These are phyloP conservation scores for Heterobasidion occidentale DNA, from an alignment of 1,284 basidiomycete genomes.

Conservation along the genomic window DNA sequence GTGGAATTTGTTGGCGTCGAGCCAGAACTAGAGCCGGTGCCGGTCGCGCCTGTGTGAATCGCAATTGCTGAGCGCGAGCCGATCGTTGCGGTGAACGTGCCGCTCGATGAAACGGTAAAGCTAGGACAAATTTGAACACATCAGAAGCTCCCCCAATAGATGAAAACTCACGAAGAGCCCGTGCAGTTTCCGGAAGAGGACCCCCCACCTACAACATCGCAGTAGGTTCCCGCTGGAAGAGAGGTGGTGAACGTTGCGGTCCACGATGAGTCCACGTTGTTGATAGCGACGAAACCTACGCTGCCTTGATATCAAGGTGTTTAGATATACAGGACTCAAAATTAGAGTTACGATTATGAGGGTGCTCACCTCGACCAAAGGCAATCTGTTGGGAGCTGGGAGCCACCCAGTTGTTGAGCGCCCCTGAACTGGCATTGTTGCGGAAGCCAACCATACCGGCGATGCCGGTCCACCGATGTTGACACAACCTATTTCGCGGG, in stretches of 20 bases:
- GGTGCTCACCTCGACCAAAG: conserved; percentile 45
- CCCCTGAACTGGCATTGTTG: conserved; percentile 45
- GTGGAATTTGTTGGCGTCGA: conserved; percentile 9
- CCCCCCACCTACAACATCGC: conserved; percentile 51
- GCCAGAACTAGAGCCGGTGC: conserved; percentile 8
- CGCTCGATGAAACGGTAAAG: conserved; percentile 38
- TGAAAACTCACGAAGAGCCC: conserved; percentile 35
- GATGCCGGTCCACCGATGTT: conserved; percentile 54
- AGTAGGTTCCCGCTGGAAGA: conserved; percentile 50
- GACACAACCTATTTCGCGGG: conserved; percentile 34
- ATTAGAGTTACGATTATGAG: neutral
- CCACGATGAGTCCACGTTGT: conserved; percentile 52
- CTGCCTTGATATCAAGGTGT: conserved; percentile 26
- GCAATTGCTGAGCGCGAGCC: conserved; percentile 48
- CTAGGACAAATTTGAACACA: conserved; percentile 20
- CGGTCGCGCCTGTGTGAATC: conserved; percentile 40
- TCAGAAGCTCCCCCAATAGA: neutral
- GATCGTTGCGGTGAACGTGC: conserved; percentile 45
- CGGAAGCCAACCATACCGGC: conserved; percentile 58
- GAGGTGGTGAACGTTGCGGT: conserved; percentile 44
- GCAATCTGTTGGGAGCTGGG: conserved; percentile 50
- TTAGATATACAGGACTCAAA: too few relatives aligned
- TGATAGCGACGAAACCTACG: conserved; percentile 56
- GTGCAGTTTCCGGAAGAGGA: conserved; percentile 34
- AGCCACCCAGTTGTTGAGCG: conserved; percentile 48